Base-by-base conservation (phyloP, 2,329 filamentous ascomycete genomes). In the Trichoderma oligosporum region DNA sequence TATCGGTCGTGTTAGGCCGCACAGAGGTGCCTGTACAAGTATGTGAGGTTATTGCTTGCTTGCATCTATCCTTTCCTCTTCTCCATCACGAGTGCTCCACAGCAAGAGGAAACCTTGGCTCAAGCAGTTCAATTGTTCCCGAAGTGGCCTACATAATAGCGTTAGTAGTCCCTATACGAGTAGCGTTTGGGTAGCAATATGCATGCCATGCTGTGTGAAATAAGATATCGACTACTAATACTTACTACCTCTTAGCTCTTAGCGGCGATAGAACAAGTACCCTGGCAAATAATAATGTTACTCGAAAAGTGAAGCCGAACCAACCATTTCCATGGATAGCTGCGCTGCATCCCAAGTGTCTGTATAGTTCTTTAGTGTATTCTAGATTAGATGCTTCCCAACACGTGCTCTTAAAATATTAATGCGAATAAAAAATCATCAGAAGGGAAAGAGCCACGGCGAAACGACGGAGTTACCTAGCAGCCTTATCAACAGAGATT, bases 41-140 rank as follows among this genome's bases (percentile, higher is more conserved):
- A 36, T 45, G 22, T 38, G 52, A 55, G 31, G 41, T 46, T 36
- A 55, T 45, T 52, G 36, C 48, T 41, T 22, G 38, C 18, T 41
- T 41, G 24, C 36, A 20, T 41, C 20, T 20, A 39, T 24, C 46
- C n/a, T 36, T 14, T 14, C 38, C 20, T 31, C 11, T 31, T 31
- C 27, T 31, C 27, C 27, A 6, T 11, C 27, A 31, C 29, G 16
- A 46, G 42, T 12, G 44, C 44, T 31, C 44, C 25, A 29, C 31
- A 25, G 22, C 52, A 55, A 55, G 52, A 29, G 52, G 22, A 14
- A 38, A 20, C 16, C 31, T 29, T 7, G 31, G 7, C 22, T 22
- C 25, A 22, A 44, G 41, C 51, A 44, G 39, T 12, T 22, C n/a
- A 27, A 20, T 35, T 18, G 31, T 22, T 25, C 52, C 51, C 20